A percentile compares a stretch with the other conserved stretches of the same genome.
Conservation (phyloP, 2,329 filamentous ascomycete species). For the Cercospora zeae-maydis region DNA sequence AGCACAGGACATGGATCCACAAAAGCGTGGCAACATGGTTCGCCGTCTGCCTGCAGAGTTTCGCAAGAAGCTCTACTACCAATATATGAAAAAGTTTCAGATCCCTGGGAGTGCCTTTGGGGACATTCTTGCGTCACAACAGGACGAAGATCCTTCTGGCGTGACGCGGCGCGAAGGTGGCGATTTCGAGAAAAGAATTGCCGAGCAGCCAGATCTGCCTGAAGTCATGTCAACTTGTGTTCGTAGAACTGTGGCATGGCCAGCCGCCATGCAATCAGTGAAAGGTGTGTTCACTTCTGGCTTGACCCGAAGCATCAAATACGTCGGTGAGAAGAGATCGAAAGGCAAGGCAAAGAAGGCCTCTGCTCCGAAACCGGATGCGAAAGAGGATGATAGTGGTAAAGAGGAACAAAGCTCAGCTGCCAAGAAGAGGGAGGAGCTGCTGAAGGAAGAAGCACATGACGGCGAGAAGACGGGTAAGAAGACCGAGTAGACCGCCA, state of each 20-base stretch:
- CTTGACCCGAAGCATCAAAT: slow-evolving; percentile 64
- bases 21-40: slow-evolving; percentile 93
- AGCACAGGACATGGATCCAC: slow-evolving; percentile 86
- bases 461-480: slow-evolving; percentile 3
- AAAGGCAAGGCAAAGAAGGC: slow-evolving; percentile 39
- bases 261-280: slow-evolving; percentile 79
- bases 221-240: slow-evolving; percentile 72
- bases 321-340: slow-evolving; percentile 71
- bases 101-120: slow-evolving; percentile 82
- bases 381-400: not conserved
- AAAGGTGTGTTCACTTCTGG: slow-evolving; percentile 84
- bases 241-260: slow-evolving; percentile 86
- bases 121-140: slow-evolving; percentile 73
- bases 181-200: slow-evolving; percentile 82
- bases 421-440: slow-evolving; percentile 1
- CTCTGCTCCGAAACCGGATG: not conserved
- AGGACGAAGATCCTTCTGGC: slow-evolving; percentile 61
- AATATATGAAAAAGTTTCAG: slow-evolving; percentile 85
- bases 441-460: slow-evolving; percentile 3
- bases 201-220: slow-evolving; percentile 66
- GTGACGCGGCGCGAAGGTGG: slow-evolving; percentile 75
- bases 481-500: not conserved
- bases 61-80: slow-evolving; percentile 85
- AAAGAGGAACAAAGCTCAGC: slow-evolving; percentile 1
- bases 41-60: slow-evolving; percentile 82